phyloP scores from a whole-genome alignment of 352 stramenopile species.

The Pythium aquatile region DNA sequence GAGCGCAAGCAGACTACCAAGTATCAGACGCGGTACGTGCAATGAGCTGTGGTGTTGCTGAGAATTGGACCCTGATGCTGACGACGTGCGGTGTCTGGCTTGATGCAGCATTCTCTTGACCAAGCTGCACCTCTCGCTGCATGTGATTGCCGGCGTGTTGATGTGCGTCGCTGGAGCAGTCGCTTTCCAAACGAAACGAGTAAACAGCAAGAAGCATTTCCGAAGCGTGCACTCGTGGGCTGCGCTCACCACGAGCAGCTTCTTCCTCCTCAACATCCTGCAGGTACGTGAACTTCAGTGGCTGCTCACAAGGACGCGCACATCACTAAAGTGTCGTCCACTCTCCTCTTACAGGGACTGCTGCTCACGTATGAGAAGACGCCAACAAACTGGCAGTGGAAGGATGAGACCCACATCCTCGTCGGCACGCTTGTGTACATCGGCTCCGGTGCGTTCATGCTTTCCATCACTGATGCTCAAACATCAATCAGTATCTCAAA shows the following conservation, averaged over 20 bases:
- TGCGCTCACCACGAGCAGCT: conserved; percentile 43
- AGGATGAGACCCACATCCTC: conserved; percentile 65
- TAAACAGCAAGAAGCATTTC: conserved; percentile 35
- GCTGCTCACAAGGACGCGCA: no score
- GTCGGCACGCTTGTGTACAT: conserved; percentile 62
- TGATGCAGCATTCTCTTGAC: conserved; percentile 44
- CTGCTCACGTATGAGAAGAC: conserved; percentile 60
- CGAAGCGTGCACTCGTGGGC: conserved; percentile 53
- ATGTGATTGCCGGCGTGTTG: conserved; percentile 38
- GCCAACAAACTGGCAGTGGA: conserved; percentile 65
- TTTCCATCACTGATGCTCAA: not conserved
- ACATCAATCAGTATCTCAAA: not conserved
- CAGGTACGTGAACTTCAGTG: conserved; percentile 25
- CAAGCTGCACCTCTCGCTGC: conserved; percentile 56
- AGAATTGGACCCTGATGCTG: not conserved
- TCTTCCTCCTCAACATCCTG: conserved; percentile 67
- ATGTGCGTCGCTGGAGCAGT: conserved; percentile 35
- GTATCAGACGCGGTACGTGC: conserved; percentile 38
- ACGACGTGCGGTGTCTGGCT: not conserved
- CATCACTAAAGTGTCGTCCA: no score
- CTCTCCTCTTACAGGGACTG: conserved; percentile 28
- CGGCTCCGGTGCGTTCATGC: conserved; percentile 29
- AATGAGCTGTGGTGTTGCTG: not conserved
- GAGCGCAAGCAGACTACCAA: conserved; percentile 43
- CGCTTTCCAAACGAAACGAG: conserved; percentile 42